phyloP scores from a whole-genome alignment of 495 filamentous ascomycete species.

The Amniculicola lignicola region DNA sequence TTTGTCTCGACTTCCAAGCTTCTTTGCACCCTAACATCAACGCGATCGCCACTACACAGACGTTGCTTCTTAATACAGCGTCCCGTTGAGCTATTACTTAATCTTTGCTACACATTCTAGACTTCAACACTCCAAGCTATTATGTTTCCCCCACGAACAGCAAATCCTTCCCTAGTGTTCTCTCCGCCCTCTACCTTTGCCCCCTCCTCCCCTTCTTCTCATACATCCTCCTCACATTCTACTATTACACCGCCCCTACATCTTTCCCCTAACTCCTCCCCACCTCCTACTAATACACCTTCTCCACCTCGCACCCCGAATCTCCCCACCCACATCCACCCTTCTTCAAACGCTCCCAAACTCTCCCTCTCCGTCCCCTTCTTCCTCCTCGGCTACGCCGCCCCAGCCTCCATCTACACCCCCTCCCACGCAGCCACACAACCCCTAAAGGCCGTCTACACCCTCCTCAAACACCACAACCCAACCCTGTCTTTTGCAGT shows the following conservation, averaged over 20 bases:
- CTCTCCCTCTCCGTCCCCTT: constrained; percentile 21
- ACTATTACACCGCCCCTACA: neutral
- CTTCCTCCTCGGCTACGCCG: constrained; percentile 22
- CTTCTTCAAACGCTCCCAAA: neutral
- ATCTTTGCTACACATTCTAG: no score
- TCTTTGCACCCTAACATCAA: no score
- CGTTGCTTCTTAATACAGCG: no score
- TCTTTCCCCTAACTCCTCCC: neutral
- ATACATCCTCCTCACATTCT: neutral
- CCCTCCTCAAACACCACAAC: neutral
- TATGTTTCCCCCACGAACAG: no score
- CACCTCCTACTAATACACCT: neutral
- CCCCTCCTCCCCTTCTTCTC: neutral
- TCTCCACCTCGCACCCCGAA: neutral
- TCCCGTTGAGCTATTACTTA: no score
- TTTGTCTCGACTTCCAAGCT: no score
- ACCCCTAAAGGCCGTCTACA: neutral
- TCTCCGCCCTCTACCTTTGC: neutral
- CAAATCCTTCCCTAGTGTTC: no score
- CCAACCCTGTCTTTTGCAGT: neutral
- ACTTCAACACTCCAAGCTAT: no score
- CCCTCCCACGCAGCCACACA: neutral
- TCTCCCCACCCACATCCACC: neutral
- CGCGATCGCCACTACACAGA: no score
- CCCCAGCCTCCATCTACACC: constrained; percentile 22